phyloP scores from a whole-genome alignment of 2,329 filamentous ascomycete genomes.

The Neobulgaria alba region DNA sequence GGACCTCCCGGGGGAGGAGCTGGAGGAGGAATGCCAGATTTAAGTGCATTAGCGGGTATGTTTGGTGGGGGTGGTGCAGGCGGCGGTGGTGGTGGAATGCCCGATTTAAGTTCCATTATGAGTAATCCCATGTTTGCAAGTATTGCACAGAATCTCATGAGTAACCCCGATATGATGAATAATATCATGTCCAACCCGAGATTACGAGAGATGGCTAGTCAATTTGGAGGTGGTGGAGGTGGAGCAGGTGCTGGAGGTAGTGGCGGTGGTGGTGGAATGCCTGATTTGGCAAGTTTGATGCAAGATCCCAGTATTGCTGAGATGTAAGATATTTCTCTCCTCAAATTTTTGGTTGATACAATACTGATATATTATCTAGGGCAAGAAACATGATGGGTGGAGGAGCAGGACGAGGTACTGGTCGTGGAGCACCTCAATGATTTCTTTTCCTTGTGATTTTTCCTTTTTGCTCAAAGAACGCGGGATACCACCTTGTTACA shows the following conservation, averaged over 20 bases:
- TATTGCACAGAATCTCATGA: slow-evolving; percentile 97
- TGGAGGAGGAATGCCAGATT: slow-evolving; percentile 58
- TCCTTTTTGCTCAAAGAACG: background rate
- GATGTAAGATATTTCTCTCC: slow-evolving; percentile 56
- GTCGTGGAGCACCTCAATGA: slow-evolving; percentile 21
- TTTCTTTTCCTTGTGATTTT: background rate
- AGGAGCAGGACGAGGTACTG: slow-evolving; percentile 22
- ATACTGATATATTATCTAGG: slow-evolving; percentile 26
- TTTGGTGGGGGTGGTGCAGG: slow-evolving; percentile 55
- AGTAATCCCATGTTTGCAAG: slow-evolving; percentile 96
- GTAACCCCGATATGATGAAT: slow-evolving; percentile 84
- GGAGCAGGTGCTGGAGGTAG: slow-evolving; percentile 27
- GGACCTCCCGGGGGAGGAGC: slow-evolving; percentile 39
- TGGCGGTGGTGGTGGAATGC: slow-evolving; percentile 66
- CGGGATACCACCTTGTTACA: background rate
- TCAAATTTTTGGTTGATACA: background rate
- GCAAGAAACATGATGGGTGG: slow-evolving; percentile 61
- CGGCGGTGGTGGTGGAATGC: slow-evolving; percentile 70
- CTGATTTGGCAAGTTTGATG: slow-evolving; percentile 80
- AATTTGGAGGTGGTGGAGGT: slow-evolving; percentile 55
- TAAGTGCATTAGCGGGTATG: slow-evolving; percentile 64
- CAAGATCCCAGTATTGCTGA: slow-evolving; percentile 85
- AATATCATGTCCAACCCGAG: slow-evolving; percentile 93
- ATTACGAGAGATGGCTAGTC: slow-evolving; percentile 77
- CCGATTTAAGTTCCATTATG: slow-evolving; percentile 81